Evolutionary conservation across 192 early-diverging fungal genomes (phyloP), one percentile per base, ranked within the genome.

Genomic region (Diversispora eburnea): DNA sequence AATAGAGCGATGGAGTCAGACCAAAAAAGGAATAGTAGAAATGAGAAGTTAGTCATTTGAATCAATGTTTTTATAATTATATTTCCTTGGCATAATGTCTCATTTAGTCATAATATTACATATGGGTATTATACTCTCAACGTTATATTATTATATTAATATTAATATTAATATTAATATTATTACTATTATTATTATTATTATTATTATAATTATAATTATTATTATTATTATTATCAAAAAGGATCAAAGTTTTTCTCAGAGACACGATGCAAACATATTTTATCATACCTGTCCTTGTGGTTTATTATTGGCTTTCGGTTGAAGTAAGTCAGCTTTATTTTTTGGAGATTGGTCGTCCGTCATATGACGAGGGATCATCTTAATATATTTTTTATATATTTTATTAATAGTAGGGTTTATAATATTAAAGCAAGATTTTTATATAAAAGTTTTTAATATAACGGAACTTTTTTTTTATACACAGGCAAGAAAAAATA

Each of bases 301-400:
- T 41, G 84, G 87, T 68, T 89, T 87, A 75, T 83, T 88, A 69
- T 86, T 88, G 42, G 88, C 89, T 45, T 86, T 81, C 52, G 89
- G 89, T 74, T 91, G 89, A 77, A 84, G 85, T 45, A 91, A 47
- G 63, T 80, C 81, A 57, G 77, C 74, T 54, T 69, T 72, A 48
- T 20, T 49, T 46, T 66, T 72, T 45, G 73, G 61, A n/a, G 74
- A 42, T 56, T 78, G 75, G 58, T 79, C 78, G 68, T 82, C 81
- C 81, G 76, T 79, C 48, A 75, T 73, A 15, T 72, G 73, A 59
- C 74, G 76, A 45, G 76, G 75, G 69, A 77, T 76, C 74, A 81
- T 73, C 72, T 73, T 63, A 60, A n/a, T 17, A 25, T 42, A 48
- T n/a, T 45, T 70, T 20, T 25, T 70, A 58, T 45, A 45, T 58